Base-by-base conservation (phyloP, 1,139 yeast genomes). In the Geotrichum citri-aurantii region DNA sequence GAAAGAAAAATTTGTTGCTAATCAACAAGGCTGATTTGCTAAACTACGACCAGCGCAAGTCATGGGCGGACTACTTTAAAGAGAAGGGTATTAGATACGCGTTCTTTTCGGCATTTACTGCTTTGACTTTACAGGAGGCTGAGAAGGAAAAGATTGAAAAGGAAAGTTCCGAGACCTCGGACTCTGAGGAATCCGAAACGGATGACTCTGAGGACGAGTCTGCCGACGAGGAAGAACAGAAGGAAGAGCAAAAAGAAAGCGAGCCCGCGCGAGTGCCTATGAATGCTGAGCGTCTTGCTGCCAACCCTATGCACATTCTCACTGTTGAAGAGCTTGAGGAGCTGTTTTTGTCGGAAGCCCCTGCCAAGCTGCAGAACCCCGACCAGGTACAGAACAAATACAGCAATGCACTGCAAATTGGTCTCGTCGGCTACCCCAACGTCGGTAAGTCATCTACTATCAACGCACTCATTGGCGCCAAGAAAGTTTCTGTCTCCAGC, bases 381-480 rank as follows among this genome's bases (percentile, higher is more conserved):
- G 77, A 78, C 56, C 85, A 90, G 50, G 84, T 84, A 21, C 64
- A 59, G 17, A 77, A 44, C 74, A 79, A 19, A 26, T 55, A 54
- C 44, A 52, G 56, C 47, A 48, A 44, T 11, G 79, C 85, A 61
- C 78, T 90, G 57, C 95, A 91, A 69, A 90, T 95, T 64, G 99
- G 99, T 59, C 80, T 95, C 62, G 99, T 95, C 21, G 99, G 99
- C 52, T 92, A 92, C 71, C 77, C 77, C 26, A 90, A 92, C 72
- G 98, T 92, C 56, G 98, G 98, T 79, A 92, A 92, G 73, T 92
- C 97, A 1, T 91, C 97, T 11, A 92, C 98, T 11, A 92, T 92
- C 67, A 92, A 92, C 73, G 97, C 98, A 0, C 79, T 95, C 55
- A 95, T 93, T 55, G 99, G 99, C 23, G 85, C 97, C 27, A 95